Conservation (phyloP, 768 basidiomycete genomes). For the Russula sp. region DNA sequence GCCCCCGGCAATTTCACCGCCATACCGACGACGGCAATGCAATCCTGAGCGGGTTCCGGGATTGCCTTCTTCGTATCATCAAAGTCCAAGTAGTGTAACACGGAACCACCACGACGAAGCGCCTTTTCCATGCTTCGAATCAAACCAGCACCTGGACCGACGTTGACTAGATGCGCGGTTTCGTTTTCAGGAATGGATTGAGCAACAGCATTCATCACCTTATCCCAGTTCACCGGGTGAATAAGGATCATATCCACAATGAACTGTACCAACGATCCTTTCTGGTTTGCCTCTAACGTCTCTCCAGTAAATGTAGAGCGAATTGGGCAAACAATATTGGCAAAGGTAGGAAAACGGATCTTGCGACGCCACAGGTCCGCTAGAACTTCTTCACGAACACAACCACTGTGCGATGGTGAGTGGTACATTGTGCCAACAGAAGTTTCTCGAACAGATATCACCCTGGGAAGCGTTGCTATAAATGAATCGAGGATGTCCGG, state of each 20-base stretch:
- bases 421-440: constrained; percentile 52
- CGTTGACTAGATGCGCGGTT: constrained; percentile 38
- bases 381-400: constrained; percentile 38
- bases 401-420: constrained; percentile 30
- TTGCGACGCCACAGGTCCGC: constrained; percentile 39
- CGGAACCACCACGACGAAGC: constrained; percentile 27
- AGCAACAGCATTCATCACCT: constrained; percentile 30
- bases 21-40: constrained; percentile 71
- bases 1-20: constrained; percentile 55
- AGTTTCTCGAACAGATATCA: constrained; percentile 38
- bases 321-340: constrained; percentile 34
- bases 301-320: constrained; percentile 21
- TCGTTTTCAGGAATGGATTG: constrained; percentile 25
- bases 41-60: constrained; percentile 35
- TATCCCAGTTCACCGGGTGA: constrained; percentile 40
- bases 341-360: constrained; percentile 46
- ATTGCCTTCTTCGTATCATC: neutral
- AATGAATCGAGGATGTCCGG: constrained; percentile 47
- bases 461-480: constrained; percentile 33
- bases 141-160: constrained; percentile 44
- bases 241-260: constrained; percentile 23
- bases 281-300: neutral
- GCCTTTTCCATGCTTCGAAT: constrained; percentile 36
- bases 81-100: constrained; percentile 6
- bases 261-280: constrained; percentile 13